These are phyloP conservation scores for Xanthoconium separans DNA, from an alignment of 1,284 basidiomycete species.

Conservation along the genomic window DNA sequence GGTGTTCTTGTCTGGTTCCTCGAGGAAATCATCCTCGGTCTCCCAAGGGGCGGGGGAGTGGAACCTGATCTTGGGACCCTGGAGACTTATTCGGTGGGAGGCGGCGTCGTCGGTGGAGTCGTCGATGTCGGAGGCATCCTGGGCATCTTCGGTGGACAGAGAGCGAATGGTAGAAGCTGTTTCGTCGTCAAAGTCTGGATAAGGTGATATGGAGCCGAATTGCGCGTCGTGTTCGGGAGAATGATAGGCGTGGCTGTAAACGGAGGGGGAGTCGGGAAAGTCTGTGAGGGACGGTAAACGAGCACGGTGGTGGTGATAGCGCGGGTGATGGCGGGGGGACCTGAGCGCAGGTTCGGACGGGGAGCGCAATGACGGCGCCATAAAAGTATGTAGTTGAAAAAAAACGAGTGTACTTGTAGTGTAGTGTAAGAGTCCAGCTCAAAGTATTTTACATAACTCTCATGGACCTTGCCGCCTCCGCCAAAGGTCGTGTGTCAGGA, in stretches of 20 bases:
- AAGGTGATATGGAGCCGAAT: constrained; percentile 45
- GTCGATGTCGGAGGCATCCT: constrained; percentile 30
- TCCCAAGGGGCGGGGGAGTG: constrained; percentile 82
- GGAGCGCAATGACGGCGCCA: constrained; percentile 12
- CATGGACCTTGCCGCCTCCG: constrained; percentile 47
- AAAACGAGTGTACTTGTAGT: too few species aligned
- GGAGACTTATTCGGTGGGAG: constrained; percentile 59
- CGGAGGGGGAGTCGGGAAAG: constrained; percentile 63
- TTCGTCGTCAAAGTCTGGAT: constrained; percentile 62
- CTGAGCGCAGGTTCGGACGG: background rate
- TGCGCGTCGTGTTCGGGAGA: constrained; percentile 33
- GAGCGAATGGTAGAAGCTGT: constrained; percentile 42
- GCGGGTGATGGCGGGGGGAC: background rate
- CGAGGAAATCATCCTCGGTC: constrained; percentile 48
- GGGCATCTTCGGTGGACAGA: constrained; percentile 28
- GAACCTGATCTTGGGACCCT: constrained; percentile 77
- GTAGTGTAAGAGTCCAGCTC: constrained; percentile 5
- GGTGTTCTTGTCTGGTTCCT: constrained; percentile 39
- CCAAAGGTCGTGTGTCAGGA: constrained; percentile 60
- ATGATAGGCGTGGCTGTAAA: constrained; percentile 57
- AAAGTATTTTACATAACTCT: constrained; percentile 10
- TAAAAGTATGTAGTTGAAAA: too few species aligned
- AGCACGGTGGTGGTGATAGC: constrained; percentile 31
- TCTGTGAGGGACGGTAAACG: constrained; percentile 55
- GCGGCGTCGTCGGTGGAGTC: constrained; percentile 39